These are phyloP conservation scores for Picochlorum sp. DNA, from an alignment of 139 green algal species.

Conservation along the genomic window DNA sequence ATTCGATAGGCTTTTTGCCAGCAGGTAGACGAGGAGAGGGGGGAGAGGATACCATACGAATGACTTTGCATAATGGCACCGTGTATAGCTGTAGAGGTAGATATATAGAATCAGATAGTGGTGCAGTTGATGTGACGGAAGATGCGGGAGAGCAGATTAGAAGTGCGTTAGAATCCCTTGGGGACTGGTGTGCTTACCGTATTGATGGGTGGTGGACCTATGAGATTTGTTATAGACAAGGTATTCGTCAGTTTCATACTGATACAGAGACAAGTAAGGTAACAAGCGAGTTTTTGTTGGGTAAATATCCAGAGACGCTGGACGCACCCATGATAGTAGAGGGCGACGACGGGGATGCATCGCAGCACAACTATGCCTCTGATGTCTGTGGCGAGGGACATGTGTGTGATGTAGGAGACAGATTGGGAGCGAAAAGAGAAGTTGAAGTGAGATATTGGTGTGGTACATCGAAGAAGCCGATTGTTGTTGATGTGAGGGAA, in stretches of 20 bases:
- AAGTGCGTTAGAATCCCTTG: conserved; percentile 9
- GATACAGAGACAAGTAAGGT: conserved; percentile 13
- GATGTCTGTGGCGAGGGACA: neutral
- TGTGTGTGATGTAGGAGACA: neutral
- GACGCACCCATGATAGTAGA: neutral
- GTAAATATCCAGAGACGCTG: neutral
- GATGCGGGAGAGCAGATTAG: conserved; percentile 10
- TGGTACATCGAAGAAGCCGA: conserved; percentile 40
- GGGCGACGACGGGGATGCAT: neutral
- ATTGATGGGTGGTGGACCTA: conserved; percentile 86
- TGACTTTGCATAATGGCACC: neutral
- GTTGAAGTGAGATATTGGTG: conserved; percentile 2
- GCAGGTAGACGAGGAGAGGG: neutral
- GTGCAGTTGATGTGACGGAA: conserved; percentile 1
- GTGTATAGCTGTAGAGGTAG: neutral
- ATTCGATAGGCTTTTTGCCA: neutral
- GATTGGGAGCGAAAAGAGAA: neutral
- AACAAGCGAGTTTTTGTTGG: neutral
- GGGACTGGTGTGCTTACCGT: conserved; percentile 38
- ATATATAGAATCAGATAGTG: neutral
- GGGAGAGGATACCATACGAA: neutral
- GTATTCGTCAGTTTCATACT: conserved; percentile 67
- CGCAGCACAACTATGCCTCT: neutral
- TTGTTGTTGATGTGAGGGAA: conserved; percentile 33
- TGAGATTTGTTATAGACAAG: conserved; percentile 76